Evolutionary conservation across 2,329 filamentous ascomycete genomes (phyloP).

Genomic region (Neofusicoccum umdonicola): DNA sequence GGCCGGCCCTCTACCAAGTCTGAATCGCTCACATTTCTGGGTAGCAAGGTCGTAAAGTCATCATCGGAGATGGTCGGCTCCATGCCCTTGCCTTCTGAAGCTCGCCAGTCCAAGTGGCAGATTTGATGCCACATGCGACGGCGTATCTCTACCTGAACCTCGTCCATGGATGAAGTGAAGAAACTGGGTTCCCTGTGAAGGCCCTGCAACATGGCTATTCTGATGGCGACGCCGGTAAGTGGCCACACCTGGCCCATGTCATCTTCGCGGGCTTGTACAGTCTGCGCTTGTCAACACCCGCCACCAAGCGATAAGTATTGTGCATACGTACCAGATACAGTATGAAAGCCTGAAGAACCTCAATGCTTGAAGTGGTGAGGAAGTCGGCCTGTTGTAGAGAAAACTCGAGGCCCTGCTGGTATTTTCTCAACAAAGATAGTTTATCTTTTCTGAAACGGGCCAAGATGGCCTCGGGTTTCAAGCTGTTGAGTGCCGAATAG

Average conservation of each 20-base stretch:
- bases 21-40: conserved; percentile 39
- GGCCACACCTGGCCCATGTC: conserved; percentile 41
- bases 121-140: conserved; percentile 39
- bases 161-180: conserved; percentile 38
- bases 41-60: conserved; percentile 37
- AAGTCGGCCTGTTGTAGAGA: conserved; percentile 37
- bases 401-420: conserved; percentile 36
- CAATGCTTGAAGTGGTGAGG: conserved; percentile 36
- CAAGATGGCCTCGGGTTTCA: conserved; percentile 30
- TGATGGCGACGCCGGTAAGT: conserved; percentile 35
- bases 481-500: conserved; percentile 36
- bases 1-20: conserved; percentile 36
- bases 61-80: conserved; percentile 38
- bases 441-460: conserved; percentile 34
- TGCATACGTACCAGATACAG: conserved; percentile 29
- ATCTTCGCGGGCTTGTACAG: conserved; percentile 37
- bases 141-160: conserved; percentile 36
- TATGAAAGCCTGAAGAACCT: conserved; percentile 38
- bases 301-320: neutral
- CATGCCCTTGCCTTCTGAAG: conserved; percentile 39
- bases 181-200: conserved; percentile 38
- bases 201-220: conserved; percentile 37
- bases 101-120: conserved; percentile 37
- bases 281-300: conserved; percentile 15
- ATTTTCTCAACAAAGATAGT: conserved; percentile 31